phyloP scores from a whole-genome alignment of 306 rosid genomes.

The Pterocarpus macrocarpus region DNA sequence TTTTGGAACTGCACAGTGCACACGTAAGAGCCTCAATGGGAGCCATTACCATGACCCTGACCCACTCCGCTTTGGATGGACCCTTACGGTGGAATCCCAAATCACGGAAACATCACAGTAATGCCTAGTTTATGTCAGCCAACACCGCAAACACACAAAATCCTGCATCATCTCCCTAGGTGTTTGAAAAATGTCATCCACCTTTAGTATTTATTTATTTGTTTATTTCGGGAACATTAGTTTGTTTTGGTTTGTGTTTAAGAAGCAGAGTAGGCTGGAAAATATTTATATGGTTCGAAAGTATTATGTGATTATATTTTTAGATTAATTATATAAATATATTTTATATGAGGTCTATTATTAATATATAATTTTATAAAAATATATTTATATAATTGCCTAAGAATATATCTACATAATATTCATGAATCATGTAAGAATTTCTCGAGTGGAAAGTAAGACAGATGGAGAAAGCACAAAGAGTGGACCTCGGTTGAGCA shows the following conservation, averaged over 20 bases:
- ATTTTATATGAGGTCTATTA: too few relatives aligned
- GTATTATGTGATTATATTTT: too few relatives aligned
- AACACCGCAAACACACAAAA: background rate
- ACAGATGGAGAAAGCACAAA: conserved; percentile 14
- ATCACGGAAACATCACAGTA: conserved; percentile 27
- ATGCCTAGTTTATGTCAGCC: background rate
- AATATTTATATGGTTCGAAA: too few relatives aligned
- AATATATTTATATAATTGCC: too few relatives aligned
- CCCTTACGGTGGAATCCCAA: conserved; percentile 21
- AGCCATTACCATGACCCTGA: background rate
- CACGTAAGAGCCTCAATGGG: background rate
- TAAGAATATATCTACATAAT: too few relatives aligned
- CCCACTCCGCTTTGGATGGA: background rate
- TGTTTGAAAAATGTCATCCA: conserved; percentile 9
- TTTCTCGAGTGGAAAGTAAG: background rate
- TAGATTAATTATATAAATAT: too few relatives aligned
- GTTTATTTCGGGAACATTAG: background rate
- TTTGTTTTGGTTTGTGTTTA: background rate
- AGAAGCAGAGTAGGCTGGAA: background rate
- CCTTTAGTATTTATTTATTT: background rate
- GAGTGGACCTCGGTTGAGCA: background rate
- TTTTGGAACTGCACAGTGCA: conserved; percentile 28
- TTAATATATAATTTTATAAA: too few relatives aligned
- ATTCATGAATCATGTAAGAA: too few relatives aligned
- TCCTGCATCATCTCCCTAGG: conserved; percentile 2